A percentile compares a stretch with the other conserved stretches of the same genome.
phyloP scores from a whole-genome alignment of 768 basidiomycete species.

The Neoboletus subvelutipes region DNA sequence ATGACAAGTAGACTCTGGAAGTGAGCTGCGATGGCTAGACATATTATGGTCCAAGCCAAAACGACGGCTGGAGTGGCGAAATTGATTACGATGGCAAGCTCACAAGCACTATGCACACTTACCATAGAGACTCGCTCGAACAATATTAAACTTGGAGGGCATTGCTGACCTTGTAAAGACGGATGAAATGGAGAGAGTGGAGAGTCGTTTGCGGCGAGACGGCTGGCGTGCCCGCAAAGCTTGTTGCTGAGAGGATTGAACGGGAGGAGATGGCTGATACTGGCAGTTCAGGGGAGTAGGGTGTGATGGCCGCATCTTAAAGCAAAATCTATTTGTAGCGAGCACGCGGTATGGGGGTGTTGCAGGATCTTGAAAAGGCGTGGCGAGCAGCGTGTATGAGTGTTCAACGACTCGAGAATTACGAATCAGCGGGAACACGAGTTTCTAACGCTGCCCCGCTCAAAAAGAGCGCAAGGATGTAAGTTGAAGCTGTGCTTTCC shows the following conservation, averaged over 20 bases:
- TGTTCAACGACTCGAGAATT: conserved; percentile 8
- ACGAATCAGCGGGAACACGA: conserved; percentile 29
- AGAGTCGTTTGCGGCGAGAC: conserved; percentile 35
- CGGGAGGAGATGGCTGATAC: conserved; percentile 22
- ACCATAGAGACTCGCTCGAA: conserved; percentile 70
- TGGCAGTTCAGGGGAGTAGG: conserved; percentile 25
- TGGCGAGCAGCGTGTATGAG: conserved; percentile 28
- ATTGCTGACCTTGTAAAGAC: conserved; percentile 45
- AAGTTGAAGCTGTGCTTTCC: conserved; percentile 21
- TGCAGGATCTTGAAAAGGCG: conserved; percentile 27
- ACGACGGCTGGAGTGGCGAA: conserved; percentile 48
- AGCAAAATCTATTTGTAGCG: conserved; percentile 18
- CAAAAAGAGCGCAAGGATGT: conserved; percentile 23
- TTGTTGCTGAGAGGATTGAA: conserved; percentile 21
- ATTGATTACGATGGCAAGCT: conserved; percentile 6
- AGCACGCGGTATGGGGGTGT: conserved; percentile 32
- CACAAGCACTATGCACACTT: conserved; percentile 19
- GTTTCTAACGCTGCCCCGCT: conserved; percentile 21
- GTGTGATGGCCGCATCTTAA: conserved; percentile 32
- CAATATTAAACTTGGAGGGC: conserved; percentile 70
- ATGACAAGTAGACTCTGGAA: conserved; percentile 69
- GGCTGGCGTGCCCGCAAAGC: conserved; percentile 28
- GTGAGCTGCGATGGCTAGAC: conserved; percentile 75
- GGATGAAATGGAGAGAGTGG: conserved; percentile 29
- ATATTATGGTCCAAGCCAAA: conserved; percentile 74